Evolutionary conservation across 192 early-diverging fungal genomes (phyloP).

Genomic region (Powellomyces hirtus): DNA sequence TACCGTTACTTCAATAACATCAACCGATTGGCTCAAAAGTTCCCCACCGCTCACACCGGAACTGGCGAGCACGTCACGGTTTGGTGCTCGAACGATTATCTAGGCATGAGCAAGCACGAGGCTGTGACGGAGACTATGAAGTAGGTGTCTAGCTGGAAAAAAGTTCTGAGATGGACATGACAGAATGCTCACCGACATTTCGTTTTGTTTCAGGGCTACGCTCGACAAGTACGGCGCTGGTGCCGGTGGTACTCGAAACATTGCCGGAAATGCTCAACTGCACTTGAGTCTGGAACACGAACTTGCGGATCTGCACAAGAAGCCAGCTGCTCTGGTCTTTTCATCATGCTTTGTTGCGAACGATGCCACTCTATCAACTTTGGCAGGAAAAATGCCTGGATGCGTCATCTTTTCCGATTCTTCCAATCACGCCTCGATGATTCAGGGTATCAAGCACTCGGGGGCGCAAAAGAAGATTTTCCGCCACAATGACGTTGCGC

Average conservation of each 20-base stretch:
- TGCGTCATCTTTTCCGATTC: slow-evolving; percentile 94
- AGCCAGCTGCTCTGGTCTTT: slow-evolving; percentile 87
- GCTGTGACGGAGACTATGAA: slow-evolving; percentile 88
- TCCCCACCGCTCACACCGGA: slow-evolving; percentile 91
- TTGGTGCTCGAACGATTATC: slow-evolving; percentile 99
- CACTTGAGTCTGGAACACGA: slow-evolving; percentile 90
- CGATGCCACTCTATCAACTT: slow-evolving; percentile 89
- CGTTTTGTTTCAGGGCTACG: slow-evolving; percentile 60
- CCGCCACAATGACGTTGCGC: slow-evolving; percentile 87
- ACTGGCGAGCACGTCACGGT: slow-evolving; percentile 88
- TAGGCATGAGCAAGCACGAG: slow-evolving; percentile 92
- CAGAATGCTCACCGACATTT: slow-evolving; percentile 2
- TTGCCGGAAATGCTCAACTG: slow-evolving; percentile 95
- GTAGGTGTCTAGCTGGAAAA: slow-evolving; percentile 49
- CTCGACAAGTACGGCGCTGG: slow-evolving; percentile 96
- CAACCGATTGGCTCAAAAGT: slow-evolving; percentile 90
- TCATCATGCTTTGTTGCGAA: slow-evolving; percentile 98
- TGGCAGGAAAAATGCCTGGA: slow-evolving; percentile 82
- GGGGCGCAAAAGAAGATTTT: slow-evolving; percentile 85
- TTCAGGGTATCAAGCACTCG: slow-evolving; percentile 94
- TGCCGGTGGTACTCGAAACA: slow-evolving; percentile 98
- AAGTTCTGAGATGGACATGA: not conserved
- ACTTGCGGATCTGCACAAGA: slow-evolving; percentile 90
- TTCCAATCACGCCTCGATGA: slow-evolving; percentile 98
- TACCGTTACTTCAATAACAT: slow-evolving; percentile 99